These are phyloP conservation scores for Backusella westeae DNA, from an alignment of 192 early-diverging fungal genomes.

Conservation along the genomic window DNA sequence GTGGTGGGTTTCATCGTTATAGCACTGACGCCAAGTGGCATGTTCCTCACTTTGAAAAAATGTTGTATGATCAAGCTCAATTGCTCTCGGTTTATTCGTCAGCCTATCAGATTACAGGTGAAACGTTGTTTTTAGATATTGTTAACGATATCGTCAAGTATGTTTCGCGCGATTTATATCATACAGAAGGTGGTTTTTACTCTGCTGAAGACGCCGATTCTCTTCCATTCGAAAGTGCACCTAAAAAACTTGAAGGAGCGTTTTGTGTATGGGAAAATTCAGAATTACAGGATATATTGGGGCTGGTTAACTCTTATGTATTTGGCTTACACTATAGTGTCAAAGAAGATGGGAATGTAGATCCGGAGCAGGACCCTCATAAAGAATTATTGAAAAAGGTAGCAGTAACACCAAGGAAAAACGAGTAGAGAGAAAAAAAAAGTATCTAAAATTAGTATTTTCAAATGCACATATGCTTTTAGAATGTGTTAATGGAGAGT, in stretches of 20 bases:
- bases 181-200: slow-evolving; percentile 54
- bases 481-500: slow-evolving; percentile 56
- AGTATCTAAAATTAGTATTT: neutral
- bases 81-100: slow-evolving; percentile 46
- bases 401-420: neutral
- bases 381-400: slow-evolving; percentile 56
- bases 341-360: slow-evolving; percentile 52
- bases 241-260: slow-evolving; percentile 59
- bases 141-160: slow-evolving; percentile 55
- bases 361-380: slow-evolving; percentile 51
- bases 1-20: slow-evolving; percentile 48
- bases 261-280: slow-evolving; percentile 60
- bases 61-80: slow-evolving; percentile 74
- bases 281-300: slow-evolving; percentile 46
- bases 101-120: slow-evolving; percentile 45
- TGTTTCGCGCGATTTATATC: slow-evolving; percentile 48
- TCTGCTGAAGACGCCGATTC: slow-evolving; percentile 71
- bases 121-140: slow-evolving; percentile 42
- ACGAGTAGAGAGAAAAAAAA: neutral
- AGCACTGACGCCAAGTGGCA: slow-evolving; percentile 44
- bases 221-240: slow-evolving; percentile 34
- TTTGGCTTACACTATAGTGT: slow-evolving; percentile 53
- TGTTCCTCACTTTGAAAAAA: slow-evolving; percentile 71
- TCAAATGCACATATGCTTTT: neutral
- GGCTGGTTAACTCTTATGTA: slow-evolving; percentile 31